Evolutionary conservation across 768 basidiomycete species (phyloP).

Genomic region (Gymnopilus junonius): DNA sequence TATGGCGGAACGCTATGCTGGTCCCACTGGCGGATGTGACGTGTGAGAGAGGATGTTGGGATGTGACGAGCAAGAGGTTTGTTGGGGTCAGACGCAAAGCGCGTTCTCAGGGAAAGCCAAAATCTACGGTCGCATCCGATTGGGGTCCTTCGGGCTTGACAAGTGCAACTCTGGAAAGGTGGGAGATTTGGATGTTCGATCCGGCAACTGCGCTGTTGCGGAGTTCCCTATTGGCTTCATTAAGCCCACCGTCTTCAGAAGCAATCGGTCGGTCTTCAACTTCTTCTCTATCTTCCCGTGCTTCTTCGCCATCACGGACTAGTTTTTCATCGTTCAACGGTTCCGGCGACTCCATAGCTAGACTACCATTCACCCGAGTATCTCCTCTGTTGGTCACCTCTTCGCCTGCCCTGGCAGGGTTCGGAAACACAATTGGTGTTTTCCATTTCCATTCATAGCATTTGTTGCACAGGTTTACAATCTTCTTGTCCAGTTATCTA

Average conservation of each 20-base stretch:
- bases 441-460: conserved; percentile 43
- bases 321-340: conserved; percentile 26
- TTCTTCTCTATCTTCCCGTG: conserved; percentile 21
- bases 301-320: conserved; percentile 23
- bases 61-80: conserved; percentile 54
- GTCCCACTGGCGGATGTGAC: conserved; percentile 56
- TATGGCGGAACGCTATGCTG: conserved; percentile 66
- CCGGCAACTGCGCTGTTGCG: conserved; percentile 51
- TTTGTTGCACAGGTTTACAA: no score
- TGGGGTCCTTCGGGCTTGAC: conserved; percentile 52
- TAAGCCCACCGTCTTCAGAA: conserved; percentile 35
- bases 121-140: conserved; percentile 6
- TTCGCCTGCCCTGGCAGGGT: conserved; percentile 66
- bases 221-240: conserved; percentile 53
- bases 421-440: conserved; percentile 77
- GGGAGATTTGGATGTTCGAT: conserved; percentile 86
- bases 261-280: conserved; percentile 20
- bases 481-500: conserved; percentile 1
- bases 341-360: conserved; percentile 43
- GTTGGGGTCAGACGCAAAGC: conserved; percentile 75
- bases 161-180: conserved; percentile 69
- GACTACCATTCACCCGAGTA: conserved; percentile 82
- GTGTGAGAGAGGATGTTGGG: conserved; percentile 84
- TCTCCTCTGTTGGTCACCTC: conserved; percentile 57
- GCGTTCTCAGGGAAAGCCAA: conserved; percentile 43